Conservation (phyloP, 1,139 yeast genomes). For the Candida freyschussii region DNA sequence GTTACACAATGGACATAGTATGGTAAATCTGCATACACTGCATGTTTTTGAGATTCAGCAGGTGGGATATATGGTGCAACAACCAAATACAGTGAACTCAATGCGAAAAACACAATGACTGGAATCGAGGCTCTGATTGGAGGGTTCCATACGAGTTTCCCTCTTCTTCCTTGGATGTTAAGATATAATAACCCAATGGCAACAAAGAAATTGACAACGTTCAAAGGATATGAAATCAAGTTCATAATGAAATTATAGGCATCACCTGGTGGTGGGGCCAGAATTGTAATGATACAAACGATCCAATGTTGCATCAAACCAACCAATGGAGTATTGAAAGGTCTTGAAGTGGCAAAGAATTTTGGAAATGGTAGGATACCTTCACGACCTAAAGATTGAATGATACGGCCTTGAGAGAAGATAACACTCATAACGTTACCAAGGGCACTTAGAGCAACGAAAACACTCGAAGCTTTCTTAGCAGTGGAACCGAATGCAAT, state of each 20-base stretch:
- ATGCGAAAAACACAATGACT: conserved; percentile 57
- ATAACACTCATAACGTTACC: conserved; percentile 79
- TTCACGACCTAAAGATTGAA: conserved; percentile 70
- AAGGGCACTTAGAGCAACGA: conserved; percentile 69
- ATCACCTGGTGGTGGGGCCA: conserved; percentile 72
- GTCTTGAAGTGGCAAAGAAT: conserved; percentile 48
- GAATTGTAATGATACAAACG: conserved; percentile 47
- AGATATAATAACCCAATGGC: conserved; percentile 70
- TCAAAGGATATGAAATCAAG: conserved; percentile 71
- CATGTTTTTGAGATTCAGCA: conserved; percentile 44
- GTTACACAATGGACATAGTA: conserved; percentile 82
- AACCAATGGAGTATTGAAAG: conserved; percentile 52
- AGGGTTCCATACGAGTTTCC: conserved; percentile 63
- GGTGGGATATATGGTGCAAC: conserved; percentile 85
- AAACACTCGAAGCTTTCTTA: conserved; percentile 63
- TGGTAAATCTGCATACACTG: conserved; percentile 61
- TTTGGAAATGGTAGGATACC: conserved; percentile 66
- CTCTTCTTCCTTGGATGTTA: conserved; percentile 50
- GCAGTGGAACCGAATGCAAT: conserved; percentile 67
- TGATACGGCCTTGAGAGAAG: conserved; percentile 72
- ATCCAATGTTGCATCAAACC: conserved; percentile 52
- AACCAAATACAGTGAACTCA: conserved; percentile 66
- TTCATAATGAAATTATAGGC: conserved; percentile 73
- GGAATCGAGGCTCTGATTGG: conserved; percentile 67
- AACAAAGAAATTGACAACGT: conserved; percentile 64